Evolutionary conservation across 352 stramenopile genomes (phyloP).

Genomic region (Globisporangium echinulatum): DNA sequence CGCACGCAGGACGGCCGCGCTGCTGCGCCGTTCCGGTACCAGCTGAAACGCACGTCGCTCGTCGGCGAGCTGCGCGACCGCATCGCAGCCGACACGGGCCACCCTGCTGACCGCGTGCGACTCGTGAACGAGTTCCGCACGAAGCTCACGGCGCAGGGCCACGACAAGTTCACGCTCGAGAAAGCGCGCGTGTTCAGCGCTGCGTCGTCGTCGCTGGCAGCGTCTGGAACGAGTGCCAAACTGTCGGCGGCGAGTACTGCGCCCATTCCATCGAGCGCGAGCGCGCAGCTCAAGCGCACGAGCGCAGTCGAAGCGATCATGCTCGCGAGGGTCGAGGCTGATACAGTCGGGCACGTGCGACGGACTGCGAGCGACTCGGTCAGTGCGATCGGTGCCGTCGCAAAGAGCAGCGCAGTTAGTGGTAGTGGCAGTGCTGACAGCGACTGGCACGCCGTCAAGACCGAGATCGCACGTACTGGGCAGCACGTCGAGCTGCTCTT

Average conservation of each 20-base stretch:
- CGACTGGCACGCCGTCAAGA: slow-evolving; percentile 67
- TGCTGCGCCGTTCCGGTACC: slow-evolving; percentile 53
- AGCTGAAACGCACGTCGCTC: slow-evolving; percentile 46
- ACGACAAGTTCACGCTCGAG: slow-evolving; percentile 65
- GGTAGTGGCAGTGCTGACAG: neutral
- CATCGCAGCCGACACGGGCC: slow-evolving; percentile 54
- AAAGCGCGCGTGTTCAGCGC: slow-evolving; percentile 48
- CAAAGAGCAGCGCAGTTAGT: neutral
- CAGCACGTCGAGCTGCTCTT: slow-evolving; percentile 39
- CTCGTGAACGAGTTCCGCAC: slow-evolving; percentile 67
- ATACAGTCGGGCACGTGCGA: slow-evolving; percentile 47
- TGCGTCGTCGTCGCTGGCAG: slow-evolving; percentile 1
- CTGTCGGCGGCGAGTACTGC: slow-evolving; percentile 18
- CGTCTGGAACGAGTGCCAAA: neutral
- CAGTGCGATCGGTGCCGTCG: neutral
- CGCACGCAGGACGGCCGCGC: slow-evolving; percentile 59
- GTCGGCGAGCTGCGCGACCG: slow-evolving; percentile 57
- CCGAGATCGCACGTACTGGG: slow-evolving; percentile 47
- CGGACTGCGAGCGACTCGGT: slow-evolving; percentile 9
- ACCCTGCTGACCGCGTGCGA: slow-evolving; percentile 55
- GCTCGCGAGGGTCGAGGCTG: slow-evolving; percentile 58
- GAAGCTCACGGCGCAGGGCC: slow-evolving; percentile 59
- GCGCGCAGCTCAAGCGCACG: slow-evolving; percentile 12
- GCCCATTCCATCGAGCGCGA: slow-evolving; percentile 22
- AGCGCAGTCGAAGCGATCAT: slow-evolving; percentile 51